Conservation (phyloP, 371 early-diverging fungal genomes). For the Batkoa obscura region DNA sequence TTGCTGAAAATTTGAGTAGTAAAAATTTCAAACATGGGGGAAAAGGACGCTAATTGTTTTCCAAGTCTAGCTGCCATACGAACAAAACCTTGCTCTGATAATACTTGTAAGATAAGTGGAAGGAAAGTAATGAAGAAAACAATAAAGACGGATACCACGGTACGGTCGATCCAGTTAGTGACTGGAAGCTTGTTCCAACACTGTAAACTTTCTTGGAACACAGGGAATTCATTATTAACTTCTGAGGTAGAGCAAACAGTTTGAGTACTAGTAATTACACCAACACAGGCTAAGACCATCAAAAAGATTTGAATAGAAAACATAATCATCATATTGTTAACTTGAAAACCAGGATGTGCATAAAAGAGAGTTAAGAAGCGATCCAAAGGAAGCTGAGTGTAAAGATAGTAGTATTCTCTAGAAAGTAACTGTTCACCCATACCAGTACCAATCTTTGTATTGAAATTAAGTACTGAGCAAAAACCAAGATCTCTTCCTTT, state of each 20-base stretch:
- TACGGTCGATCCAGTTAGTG: conserved; percentile 71
- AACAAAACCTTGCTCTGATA: conserved; percentile 67
- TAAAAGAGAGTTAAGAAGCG: conserved; percentile 78
- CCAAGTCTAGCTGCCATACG: conserved; percentile 54
- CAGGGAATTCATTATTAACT: conserved; percentile 7
- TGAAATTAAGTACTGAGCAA: conserved; percentile 73
- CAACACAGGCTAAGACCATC: conserved; percentile 53
- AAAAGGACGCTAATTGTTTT: conserved; percentile 63
- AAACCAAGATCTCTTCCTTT: conserved; percentile 87
- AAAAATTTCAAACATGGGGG: conserved; percentile 77
- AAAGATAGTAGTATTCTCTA: conserved; percentile 77
- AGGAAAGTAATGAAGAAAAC: conserved; percentile 69
- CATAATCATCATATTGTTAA: conserved; percentile 82
- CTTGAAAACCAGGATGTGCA: conserved; percentile 79
- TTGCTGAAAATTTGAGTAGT: conserved; percentile 77
- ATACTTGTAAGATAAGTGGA: conserved; percentile 68
- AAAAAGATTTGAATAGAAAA: conserved; percentile 70
- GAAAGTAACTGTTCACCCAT: conserved; percentile 88
- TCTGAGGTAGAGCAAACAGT: background rate
- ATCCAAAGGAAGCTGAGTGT: conserved; percentile 65
- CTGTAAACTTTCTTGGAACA: conserved; percentile 23
- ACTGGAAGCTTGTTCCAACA: conserved; percentile 43
- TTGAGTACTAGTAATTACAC: conserved; percentile 27
- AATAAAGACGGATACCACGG: conserved; percentile 56
- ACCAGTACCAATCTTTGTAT: conserved; percentile 78